Evolutionary conservation across 306 rosid genomes (phyloP), one percentile per base, ranked within the genome.

Genomic region (Prunus mira): DNA sequence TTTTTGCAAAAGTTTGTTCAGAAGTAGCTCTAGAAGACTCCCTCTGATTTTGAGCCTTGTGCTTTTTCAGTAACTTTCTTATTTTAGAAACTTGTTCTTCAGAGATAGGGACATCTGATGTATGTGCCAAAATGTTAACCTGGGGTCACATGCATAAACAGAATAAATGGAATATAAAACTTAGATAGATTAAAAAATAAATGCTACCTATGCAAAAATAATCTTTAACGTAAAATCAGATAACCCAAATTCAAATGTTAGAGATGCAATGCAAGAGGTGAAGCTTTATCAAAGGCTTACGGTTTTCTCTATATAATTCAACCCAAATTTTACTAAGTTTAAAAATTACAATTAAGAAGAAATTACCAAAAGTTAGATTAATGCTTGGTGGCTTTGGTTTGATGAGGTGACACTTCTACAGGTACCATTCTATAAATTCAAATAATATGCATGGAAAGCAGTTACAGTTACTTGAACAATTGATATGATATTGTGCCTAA

Each of bases 111-210:
- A 61, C 80, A 79, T 96, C 97, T 24, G 88, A 76, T 75, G 89
- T 79, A 76, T 96, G 89, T 65, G 92, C 93, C 98, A 96, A 83
- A 76, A 96, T 85, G 81, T 89, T 89, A 79, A 96, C 97, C 99
- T 96, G 93, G 82, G 79, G 76, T 69, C 32, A 82, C 63, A 84
- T 56, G 76, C 20, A 55, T 69, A 65, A 56, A 76, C 47, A 34
- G 18, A 78, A 73, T 70, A 52, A 79, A 80, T 68, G 70, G 20
- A 77, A 82, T 58, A 32, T 58, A 66, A 74, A 66, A 73, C 75
- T 45, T 34, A 57, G 27, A 71, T 65, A 73, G 70, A 22, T 65
- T 41, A 17, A 65, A 32, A 65, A 18, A 18, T n/a, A 73, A 50
- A 17, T 5, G 3, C 46, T 55, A n/a, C 50, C 11, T 9, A 61